Evolutionary conservation across 768 basidiomycete species (phyloP), one percentile per base, ranked within the genome.

Genomic region (Calocybe gangraenosa): DNA sequence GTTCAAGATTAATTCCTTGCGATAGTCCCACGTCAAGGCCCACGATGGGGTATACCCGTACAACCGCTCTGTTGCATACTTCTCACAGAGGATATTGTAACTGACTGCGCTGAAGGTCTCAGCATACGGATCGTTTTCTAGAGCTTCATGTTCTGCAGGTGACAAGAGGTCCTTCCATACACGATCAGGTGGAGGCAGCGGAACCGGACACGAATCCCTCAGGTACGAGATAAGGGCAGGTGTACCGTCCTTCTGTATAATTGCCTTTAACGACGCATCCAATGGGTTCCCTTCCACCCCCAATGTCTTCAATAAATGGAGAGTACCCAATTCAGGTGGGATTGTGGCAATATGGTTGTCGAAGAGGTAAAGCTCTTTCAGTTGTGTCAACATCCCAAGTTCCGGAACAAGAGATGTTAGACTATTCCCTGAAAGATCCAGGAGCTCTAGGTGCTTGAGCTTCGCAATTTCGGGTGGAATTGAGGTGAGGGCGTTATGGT

Each of bases 281-380:
- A 99, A 66, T 2, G 94, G 94, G 55, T 99, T 99, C n/a, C 96
- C 96, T 63, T 98, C 96, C 28, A 99, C 77, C 15, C 96, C 96
- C 20, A 99, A 69, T 9, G 91, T 92, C 61, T 90, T 91, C 40
- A 99, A 75, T 61, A 93, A 91, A 58, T 95, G 90, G 28, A 99
- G 65, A 44, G 79, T 91, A 21, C 96, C 96, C 28, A 96, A 73
- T 60, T 99, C 90, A 0, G 76, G 70, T 2, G 96, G 96, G 15
- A 99, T 74, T 2, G 82, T 85, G 31, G 78, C 69, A n/a, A 99
- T 66, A 56, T 87, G 81, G 65, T 99, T 99, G 73, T 99, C 96
- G 64, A 98, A 99, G 17, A 98, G 70, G 58, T 91, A 89, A 28
- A 99, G 73, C 62, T 99, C 95, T 65, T 90, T 91, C 44, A 99